A percentile compares a stretch with the other conserved stretches of the same genome.
Conservation (phyloP, 2,329 filamentous ascomycete genomes). For the Microcyclosporella mali region DNA sequence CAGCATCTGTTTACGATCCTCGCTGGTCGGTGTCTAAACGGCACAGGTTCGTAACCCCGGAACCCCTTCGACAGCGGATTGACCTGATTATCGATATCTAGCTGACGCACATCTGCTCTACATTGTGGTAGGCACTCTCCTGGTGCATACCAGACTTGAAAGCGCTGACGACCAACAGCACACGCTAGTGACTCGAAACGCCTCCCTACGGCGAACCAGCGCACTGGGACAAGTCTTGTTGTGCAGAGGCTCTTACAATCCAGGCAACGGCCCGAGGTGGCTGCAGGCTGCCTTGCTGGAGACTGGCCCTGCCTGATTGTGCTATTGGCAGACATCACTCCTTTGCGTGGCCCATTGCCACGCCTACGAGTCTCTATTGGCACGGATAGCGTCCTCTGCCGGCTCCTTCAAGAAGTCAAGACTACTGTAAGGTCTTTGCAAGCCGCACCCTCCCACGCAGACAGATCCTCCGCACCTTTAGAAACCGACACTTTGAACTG, state of each 20-base stretch:
- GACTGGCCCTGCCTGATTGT: background rate
- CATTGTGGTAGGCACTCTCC: no score
- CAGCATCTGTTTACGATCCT: no score
- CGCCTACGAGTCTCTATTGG: background rate
- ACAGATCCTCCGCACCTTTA: no score
- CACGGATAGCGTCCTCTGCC: background rate
- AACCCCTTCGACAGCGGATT: no score
- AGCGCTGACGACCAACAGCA: background rate
- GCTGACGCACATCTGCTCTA: no score
- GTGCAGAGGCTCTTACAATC: background rate
- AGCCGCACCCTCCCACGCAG: no score
- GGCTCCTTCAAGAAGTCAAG: background rate
- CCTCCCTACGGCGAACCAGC: background rate
- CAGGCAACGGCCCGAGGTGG: conserved; percentile 7
- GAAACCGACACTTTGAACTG: no score
- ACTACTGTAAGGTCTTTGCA: no score
- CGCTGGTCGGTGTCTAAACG: no score
- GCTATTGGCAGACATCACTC: background rate
- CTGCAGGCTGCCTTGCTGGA: conserved; percentile 8
- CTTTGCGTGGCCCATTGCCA: background rate
- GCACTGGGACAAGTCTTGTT: background rate
- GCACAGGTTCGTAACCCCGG: no score
- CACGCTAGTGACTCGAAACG: background rate
- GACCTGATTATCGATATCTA: no score
- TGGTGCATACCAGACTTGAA: no score